These are phyloP conservation scores for Zalerion maritima DNA, from an alignment of 495 filamentous ascomycete species.

Conservation along the genomic window DNA sequence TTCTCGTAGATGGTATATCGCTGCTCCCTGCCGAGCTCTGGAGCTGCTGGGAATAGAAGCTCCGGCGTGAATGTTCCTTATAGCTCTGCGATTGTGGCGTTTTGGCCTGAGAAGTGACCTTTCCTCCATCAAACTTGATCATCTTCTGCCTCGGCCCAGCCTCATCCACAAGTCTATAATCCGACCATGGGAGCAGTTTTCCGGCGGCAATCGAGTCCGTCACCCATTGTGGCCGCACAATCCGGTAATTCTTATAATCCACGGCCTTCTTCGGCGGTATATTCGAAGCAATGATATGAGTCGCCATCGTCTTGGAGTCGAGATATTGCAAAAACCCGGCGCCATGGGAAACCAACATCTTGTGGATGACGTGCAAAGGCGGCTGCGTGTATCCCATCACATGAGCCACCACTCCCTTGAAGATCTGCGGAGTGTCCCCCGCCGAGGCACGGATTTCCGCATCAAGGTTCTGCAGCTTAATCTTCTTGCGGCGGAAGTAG, in stretches of 20 bases:
- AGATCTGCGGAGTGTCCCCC: constrained; percentile 61
- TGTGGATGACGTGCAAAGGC: constrained; percentile 72
- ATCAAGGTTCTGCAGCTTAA: constrained; percentile 90
- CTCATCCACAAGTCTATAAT: constrained; percentile 70
- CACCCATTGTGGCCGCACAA: constrained; percentile 95
- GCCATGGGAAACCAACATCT: constrained; percentile 74
- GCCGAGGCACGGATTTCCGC: constrained; percentile 55
- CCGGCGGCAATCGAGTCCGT: constrained; percentile 75
- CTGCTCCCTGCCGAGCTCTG: constrained; percentile 16
- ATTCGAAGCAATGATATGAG: constrained; percentile 84
- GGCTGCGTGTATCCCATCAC: constrained; percentile 93
- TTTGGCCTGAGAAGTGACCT: constrained; percentile 50
- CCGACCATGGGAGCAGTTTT: constrained; percentile 67
- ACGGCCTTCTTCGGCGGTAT: constrained; percentile 83
- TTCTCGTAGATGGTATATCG: too few species aligned
- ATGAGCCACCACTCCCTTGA: constrained; percentile 76
- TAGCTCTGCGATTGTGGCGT: constrained; percentile 40
- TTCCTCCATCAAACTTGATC: constrained; percentile 51
- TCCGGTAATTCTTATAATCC: constrained; percentile 72
- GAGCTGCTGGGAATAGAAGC: constrained; percentile 68
- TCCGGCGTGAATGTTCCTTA: constrained; percentile 56
- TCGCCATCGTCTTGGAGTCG: constrained; percentile 84
- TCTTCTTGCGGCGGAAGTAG: constrained; percentile 87
- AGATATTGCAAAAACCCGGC: constrained; percentile 89
- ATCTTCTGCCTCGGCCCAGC: constrained; percentile 60